Evolutionary conservation across 2,329 filamentous ascomycete species (phyloP).

Genomic region (Neofusicoccum umdonicola): DNA sequence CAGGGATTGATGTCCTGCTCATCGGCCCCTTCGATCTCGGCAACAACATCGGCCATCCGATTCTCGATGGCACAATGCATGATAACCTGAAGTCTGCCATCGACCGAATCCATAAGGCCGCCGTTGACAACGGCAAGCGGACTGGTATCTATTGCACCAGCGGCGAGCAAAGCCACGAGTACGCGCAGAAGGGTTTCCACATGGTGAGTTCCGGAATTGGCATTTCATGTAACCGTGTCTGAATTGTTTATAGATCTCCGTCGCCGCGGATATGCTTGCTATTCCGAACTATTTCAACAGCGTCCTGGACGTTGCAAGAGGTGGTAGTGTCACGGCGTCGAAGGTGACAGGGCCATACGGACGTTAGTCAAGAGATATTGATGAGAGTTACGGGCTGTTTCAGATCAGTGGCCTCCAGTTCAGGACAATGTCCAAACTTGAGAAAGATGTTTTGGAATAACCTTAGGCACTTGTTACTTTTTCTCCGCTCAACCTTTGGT

Average conservation of each 20-base stretch:
- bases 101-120: slow-evolving; percentile 50
- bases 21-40: slow-evolving; percentile 58
- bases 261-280: slow-evolving; percentile 45
- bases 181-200: slow-evolving; percentile 54
- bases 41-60: slow-evolving; percentile 56
- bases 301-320: slow-evolving; percentile 34
- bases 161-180: slow-evolving; percentile 52
- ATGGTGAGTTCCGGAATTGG: slow-evolving; percentile 42
- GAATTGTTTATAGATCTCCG: background rate
- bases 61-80: slow-evolving; percentile 47
- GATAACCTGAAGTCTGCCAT: slow-evolving; percentile 53
- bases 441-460: too few species aligned
- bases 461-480: too few species aligned
- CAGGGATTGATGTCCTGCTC: slow-evolving; percentile 54
- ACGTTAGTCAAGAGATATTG: background rate
- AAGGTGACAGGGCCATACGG: slow-evolving; percentile 9
- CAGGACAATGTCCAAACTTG: too few species aligned
- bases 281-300: slow-evolving; percentile 42
- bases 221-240: background rate
- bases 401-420: too few species aligned
- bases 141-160: slow-evolving; percentile 55
- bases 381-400: too few species aligned
- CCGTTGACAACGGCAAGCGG: slow-evolving; percentile 52
- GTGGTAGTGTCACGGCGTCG: slow-evolving; percentile 9
- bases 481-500: too few species aligned